These are phyloP conservation scores for Trypanosoma scelopori DNA, from an alignment of 208 protist species.

Conservation along the genomic window DNA sequence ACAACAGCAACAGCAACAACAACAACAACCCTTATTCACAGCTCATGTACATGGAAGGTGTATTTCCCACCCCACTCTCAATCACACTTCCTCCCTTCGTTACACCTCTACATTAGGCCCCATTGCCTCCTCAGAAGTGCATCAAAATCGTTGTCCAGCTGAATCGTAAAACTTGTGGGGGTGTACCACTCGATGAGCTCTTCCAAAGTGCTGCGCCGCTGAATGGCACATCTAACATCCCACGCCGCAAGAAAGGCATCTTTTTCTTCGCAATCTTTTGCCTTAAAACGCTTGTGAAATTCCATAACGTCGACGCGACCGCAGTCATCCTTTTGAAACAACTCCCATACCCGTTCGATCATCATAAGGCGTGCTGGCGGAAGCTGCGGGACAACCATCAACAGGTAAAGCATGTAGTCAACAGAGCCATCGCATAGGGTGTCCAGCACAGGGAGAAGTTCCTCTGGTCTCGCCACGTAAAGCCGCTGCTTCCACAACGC, in stretches of 20 bases:
- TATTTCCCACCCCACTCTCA: too few relatives aligned
- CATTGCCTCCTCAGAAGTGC: conserved; percentile 58
- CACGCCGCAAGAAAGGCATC: conserved; percentile 75
- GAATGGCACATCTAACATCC: conserved; percentile 64
- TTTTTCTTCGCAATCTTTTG: conserved; percentile 63
- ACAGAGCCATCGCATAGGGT: conserved; percentile 73
- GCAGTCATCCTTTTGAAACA: conserved; percentile 58
- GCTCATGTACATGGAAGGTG: not conserved
- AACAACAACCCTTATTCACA: too few relatives aligned
- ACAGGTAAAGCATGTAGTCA: conserved; percentile 68
- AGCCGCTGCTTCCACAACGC: conserved; percentile 62
- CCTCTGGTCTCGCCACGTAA: conserved; percentile 50
- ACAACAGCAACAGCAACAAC: too few relatives aligned
- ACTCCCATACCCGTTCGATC: conserved; percentile 74
- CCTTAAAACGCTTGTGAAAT: conserved; percentile 54
- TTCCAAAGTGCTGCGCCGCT: conserved; percentile 42
- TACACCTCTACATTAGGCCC: conserved; percentile 22
- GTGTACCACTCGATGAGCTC: conserved; percentile 80
- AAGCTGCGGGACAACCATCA: conserved; percentile 48
- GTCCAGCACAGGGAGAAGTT: conserved; percentile 56
- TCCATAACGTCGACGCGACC: conserved; percentile 56
- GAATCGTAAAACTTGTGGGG: conserved; percentile 44
- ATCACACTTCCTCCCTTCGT: too few relatives aligned
- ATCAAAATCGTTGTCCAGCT: conserved; percentile 75
- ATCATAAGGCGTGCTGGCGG: conserved; percentile 63